These are phyloP conservation scores for Pseudohalonectria lignicola DNA, from an alignment of 2,329 filamentous ascomycete species.

Conservation along the genomic window DNA sequence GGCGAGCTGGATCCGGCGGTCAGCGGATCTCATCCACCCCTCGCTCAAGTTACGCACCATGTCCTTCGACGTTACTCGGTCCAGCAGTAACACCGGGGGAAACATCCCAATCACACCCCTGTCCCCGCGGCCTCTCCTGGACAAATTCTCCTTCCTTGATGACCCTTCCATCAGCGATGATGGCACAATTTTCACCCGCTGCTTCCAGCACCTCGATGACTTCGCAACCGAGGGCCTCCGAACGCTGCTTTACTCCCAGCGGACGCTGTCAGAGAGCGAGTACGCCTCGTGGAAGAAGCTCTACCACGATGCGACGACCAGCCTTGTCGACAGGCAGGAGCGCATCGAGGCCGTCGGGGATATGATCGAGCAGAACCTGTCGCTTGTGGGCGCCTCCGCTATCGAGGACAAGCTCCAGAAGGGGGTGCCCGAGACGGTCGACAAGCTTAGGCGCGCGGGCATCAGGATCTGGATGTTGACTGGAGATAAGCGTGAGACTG, in stretches of 20 bases:
- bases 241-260: conserved; percentile 75
- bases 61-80: conserved; percentile 29
- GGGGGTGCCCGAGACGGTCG: conserved; percentile 84
- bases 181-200: conserved; percentile 62
- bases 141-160: conserved; percentile 11
- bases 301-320: conserved; percentile 74
- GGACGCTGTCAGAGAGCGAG: conserved; percentile 63
- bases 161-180: conserved; percentile 39
- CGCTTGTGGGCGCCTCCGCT: conserved; percentile 77
- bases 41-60: conserved; percentile 28
- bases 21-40: conserved; percentile 25
- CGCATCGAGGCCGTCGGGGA: conserved; percentile 74
- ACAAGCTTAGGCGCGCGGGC: conserved; percentile 76
- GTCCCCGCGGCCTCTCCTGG: neutral
- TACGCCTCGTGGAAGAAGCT: conserved; percentile 68
- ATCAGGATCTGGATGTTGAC: conserved; percentile 98
- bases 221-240: conserved; percentile 83
- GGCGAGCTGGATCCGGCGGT: conserved; percentile 21
- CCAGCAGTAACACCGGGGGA: neutral
- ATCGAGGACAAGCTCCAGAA: conserved; percentile 91
- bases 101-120: neutral
- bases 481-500: conserved; percentile 85
- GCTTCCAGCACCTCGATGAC: conserved; percentile 80
- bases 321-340: conserved; percentile 66
- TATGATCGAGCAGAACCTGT: conserved; percentile 68